Conservation (phyloP, 345 rosid genomes). For the Gossypium turneri region DNA sequence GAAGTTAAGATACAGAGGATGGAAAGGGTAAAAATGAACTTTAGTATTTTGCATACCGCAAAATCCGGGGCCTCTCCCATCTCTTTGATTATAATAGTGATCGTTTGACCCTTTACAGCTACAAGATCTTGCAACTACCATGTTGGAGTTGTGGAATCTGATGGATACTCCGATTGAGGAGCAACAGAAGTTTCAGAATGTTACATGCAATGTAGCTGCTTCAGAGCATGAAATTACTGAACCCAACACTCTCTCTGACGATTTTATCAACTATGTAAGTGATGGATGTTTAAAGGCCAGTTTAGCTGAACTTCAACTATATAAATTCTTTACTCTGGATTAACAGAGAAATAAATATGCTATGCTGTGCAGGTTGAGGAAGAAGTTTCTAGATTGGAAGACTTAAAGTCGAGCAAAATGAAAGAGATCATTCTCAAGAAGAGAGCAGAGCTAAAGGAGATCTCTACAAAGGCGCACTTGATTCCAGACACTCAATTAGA, state of each 20-base stretch:
- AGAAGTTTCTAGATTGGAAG: slow-evolving; percentile 84
- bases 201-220: slow-evolving; percentile 93
- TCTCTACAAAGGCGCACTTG: slow-evolving; percentile 83
- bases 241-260: slow-evolving; percentile 80
- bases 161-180: slow-evolving; percentile 98
- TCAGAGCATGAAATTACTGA: slow-evolving; percentile 87
- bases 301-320: background rate
- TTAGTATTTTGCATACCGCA: background rate
- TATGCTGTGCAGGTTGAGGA: slow-evolving; percentile 64
- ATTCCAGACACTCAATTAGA: slow-evolving; percentile 63
- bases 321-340: background rate
- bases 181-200: slow-evolving; percentile 82
- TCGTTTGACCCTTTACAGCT: slow-evolving; percentile 47
- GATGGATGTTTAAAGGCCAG: background rate
- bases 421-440: slow-evolving; percentile 94
- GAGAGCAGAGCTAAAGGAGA: slow-evolving; percentile 78
- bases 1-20: slow-evolving; percentile 81
- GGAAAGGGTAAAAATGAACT: slow-evolving; percentile 53
- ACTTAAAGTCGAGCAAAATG: slow-evolving; percentile 89
- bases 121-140: slow-evolving; percentile 90
- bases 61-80: slow-evolving; percentile 2
- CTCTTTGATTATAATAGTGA: slow-evolving; percentile 1
- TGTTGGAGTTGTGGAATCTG: slow-evolving; percentile 95
- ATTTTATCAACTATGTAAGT: slow-evolving; percentile 77
- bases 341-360: slow-evolving; percentile 10